Evolutionary conservation across 2,329 filamentous ascomycete species (phyloP).

Genomic region (Fusarium armeniacum): DNA sequence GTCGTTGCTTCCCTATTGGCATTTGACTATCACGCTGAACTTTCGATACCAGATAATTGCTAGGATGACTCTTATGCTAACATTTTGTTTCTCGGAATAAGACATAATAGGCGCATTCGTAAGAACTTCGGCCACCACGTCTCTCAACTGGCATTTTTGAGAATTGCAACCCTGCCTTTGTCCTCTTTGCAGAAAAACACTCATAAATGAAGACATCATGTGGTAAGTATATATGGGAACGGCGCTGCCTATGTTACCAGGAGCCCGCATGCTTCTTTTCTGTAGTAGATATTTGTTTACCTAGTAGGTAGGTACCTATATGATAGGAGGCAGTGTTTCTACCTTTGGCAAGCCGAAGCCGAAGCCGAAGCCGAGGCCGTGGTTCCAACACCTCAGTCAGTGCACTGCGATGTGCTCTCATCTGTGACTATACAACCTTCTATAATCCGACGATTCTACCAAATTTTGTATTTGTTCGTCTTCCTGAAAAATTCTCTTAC

Average conservation of each 20-base stretch:
- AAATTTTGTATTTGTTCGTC: too few relatives aligned
- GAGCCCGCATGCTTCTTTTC: background rate
- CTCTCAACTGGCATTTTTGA: background rate
- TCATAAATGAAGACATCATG: background rate
- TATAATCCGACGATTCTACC: background rate
- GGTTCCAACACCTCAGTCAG: background rate
- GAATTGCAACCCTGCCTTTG: background rate
- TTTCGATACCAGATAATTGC: background rate
- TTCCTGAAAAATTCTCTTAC: too few relatives aligned
- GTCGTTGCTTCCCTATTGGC: background rate
- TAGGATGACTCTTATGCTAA: background rate
- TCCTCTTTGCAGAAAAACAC: background rate
- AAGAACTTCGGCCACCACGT: too few relatives aligned
- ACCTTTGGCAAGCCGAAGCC: slow-evolving; percentile 13
- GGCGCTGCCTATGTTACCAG: background rate
- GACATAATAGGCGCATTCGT: too few relatives aligned
- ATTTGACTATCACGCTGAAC: background rate
- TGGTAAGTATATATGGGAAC: background rate
- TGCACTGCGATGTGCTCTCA: background rate
- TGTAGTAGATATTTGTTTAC: background rate
- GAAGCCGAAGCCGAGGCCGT: slow-evolving; percentile 29
- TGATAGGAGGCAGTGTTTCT: background rate
- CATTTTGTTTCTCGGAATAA: background rate
- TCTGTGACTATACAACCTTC: background rate
- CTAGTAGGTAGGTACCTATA: background rate